A percentile compares a stretch with the other conserved stretches of the same genome.
Evolutionary conservation across 257 asterid genomes (phyloP).

Genomic region (Coffea canephora): DNA sequence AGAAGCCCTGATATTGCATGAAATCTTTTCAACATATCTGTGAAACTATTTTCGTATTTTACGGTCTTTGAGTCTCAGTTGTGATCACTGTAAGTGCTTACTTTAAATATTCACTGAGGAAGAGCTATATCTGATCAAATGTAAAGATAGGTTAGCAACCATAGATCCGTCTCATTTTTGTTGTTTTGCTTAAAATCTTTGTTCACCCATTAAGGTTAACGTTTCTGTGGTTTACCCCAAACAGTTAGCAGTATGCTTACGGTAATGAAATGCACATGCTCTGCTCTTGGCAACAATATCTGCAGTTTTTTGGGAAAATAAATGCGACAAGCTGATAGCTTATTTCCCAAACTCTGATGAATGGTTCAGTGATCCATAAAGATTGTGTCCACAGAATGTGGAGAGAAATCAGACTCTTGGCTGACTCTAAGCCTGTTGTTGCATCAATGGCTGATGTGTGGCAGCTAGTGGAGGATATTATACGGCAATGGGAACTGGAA

Average conservation of each 20-base stretch:
- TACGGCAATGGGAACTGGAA: slow-evolving; percentile 90
- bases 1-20: background rate
- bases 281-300: background rate
- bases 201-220: background rate
- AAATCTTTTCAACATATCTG: background rate
- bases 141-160: background rate
- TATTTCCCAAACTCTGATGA: background rate
- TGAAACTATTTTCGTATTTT: background rate
- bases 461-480: slow-evolving; percentile 99
- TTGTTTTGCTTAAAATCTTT: background rate
- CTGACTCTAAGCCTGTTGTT: slow-evolving; percentile 81
- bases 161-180: background rate
- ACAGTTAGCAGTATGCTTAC: background rate
- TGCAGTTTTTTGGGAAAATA: background rate
- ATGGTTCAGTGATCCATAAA: slow-evolving; percentile 13
- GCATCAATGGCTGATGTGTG: slow-evolving; percentile 98
- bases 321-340: background rate
- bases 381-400: slow-evolving; percentile 70
- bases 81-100: background rate
- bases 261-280: background rate
- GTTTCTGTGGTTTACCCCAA: background rate
- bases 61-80: background rate
- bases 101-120: background rate
- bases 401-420: slow-evolving; percentile 96
- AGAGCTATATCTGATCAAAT: background rate